Conservation (phyloP, 495 filamentous ascomycete genomes). For the Aspergillus carlsbadensis region DNA sequence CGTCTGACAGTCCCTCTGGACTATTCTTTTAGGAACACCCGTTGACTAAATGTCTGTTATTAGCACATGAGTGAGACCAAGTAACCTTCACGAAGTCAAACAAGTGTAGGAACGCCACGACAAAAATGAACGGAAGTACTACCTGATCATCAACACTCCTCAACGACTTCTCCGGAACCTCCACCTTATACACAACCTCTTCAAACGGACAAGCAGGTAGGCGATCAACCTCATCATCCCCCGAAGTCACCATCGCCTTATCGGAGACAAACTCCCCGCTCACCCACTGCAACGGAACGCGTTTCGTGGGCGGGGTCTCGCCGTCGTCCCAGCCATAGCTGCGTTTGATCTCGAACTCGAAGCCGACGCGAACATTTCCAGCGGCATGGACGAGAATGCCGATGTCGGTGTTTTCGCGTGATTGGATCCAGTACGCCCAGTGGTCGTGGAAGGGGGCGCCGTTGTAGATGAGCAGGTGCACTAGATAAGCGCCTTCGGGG, state of each 20-base stretch:
- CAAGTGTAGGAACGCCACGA: too few species aligned
- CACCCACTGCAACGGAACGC: constrained; percentile 30
- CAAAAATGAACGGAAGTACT: not conserved
- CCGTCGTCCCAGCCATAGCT: constrained; percentile 21
- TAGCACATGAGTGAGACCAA: not conserved
- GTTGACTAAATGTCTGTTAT: not conserved
- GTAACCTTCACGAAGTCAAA: too few species aligned
- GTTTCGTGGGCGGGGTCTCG: constrained; percentile 15
- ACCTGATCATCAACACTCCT: constrained; percentile 13
- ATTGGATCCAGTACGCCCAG: constrained; percentile 30
- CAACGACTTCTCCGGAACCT: constrained; percentile 13
- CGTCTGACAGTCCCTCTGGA: constrained; percentile 25
- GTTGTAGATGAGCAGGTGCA: constrained; percentile 29
- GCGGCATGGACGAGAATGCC: constrained; percentile 26
- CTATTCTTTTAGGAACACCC: not conserved
- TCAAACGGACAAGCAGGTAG: constrained; percentile 22
- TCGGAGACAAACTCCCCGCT: constrained; percentile 17
- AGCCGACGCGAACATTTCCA: constrained; percentile 27
- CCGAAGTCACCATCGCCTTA: constrained; percentile 19
- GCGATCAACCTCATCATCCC: constrained; percentile 7
- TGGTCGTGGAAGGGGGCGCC: constrained; percentile 33
- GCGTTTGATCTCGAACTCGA: constrained; percentile 26
- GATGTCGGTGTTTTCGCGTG: constrained; percentile 9
- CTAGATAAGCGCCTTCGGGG: constrained; percentile 7
- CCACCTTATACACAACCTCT: constrained; percentile 9